Evolutionary conservation across 176 grass and related monocot genomes (phyloP).

Genomic region (bread wheat (Triticum aestivum)): DNA sequence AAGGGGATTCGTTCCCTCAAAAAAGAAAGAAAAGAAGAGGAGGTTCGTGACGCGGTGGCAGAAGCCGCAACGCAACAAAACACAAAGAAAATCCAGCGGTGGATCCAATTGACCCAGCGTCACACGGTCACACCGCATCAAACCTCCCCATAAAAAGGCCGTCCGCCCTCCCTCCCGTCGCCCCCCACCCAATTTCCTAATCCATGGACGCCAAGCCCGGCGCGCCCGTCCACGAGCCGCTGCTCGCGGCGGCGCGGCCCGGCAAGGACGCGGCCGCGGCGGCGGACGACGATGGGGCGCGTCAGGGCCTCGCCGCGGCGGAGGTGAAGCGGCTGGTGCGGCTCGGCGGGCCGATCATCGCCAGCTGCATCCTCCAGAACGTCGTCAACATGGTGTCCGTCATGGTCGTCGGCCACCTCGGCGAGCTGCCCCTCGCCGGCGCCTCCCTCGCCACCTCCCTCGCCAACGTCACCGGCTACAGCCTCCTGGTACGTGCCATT

Average conservation of each 20-base stretch:
- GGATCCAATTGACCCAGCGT: not conserved
- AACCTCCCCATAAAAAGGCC: not conserved
- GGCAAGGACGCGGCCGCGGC: not conserved
- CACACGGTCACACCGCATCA: not conserved
- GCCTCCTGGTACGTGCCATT: slow-evolving; percentile 38
- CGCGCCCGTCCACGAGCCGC: slow-evolving; percentile 17
- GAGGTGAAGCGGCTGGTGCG: slow-evolving; percentile 38
- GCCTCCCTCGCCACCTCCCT: slow-evolving; percentile 53
- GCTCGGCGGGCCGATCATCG: slow-evolving; percentile 48
- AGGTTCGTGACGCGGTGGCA: not conserved
- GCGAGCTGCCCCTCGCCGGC: slow-evolving; percentile 56
- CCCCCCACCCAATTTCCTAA: not conserved
- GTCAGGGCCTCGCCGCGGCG: not conserved
- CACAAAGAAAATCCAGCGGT: not conserved
- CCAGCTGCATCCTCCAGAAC: slow-evolving; percentile 48
- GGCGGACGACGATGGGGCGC: not conserved
- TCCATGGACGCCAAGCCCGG: slow-evolving; percentile 18
- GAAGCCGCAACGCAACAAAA: no score
- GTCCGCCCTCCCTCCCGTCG: not conserved
- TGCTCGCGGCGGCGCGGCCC: not conserved
- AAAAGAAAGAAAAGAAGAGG: no score
- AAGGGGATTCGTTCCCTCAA: no score
- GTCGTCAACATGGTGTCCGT: slow-evolving; percentile 47
- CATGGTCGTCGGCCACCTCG: slow-evolving; percentile 63
- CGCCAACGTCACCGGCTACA: slow-evolving; percentile 54